phyloP scores from a whole-genome alignment of 2,329 filamentous ascomycete genomes.

The Reticulascus tulasneorum region DNA sequence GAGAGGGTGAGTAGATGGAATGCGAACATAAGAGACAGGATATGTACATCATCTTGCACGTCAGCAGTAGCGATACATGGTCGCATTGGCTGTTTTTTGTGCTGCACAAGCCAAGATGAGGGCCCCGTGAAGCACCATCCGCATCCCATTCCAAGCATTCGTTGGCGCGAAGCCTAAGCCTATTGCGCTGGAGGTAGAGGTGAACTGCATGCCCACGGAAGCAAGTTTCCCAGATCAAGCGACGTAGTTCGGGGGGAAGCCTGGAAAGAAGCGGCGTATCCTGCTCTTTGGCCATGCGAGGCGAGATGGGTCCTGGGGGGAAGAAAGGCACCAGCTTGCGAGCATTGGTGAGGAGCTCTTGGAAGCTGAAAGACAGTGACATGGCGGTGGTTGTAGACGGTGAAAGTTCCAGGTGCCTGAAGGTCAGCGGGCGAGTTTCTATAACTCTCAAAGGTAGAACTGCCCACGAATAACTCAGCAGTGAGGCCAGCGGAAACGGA shows the following conservation, averaged over 20 bases:
- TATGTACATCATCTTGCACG: slow-evolving; percentile 14
- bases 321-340: slow-evolving; percentile 13
- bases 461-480: too few species aligned
- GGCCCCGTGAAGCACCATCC: slow-evolving; percentile 3
- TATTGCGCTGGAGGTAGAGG: slow-evolving; percentile 3
- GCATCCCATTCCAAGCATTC: slow-evolving; percentile 9
- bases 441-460: too few species aligned
- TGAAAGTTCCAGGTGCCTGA: too few species aligned
- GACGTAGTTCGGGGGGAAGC: slow-evolving; percentile 12
- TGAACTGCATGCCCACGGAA: slow-evolving; percentile 12
- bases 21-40: slow-evolving; percentile 2
- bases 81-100: slow-evolving; percentile 3
- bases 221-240: slow-evolving; percentile 14
- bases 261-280: slow-evolving; percentile 9
- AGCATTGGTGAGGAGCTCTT: slow-evolving; percentile 8
- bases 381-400: slow-evolving; percentile 4
- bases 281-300: slow-evolving; percentile 11
- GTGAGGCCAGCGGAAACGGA: too few species aligned
- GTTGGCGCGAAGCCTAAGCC: slow-evolving; percentile 7
- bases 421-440: too few species aligned
- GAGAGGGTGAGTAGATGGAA: slow-evolving; percentile 7
- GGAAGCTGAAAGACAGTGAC: slow-evolving; percentile 6
- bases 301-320: slow-evolving; percentile 14
- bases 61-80: slow-evolving; percentile 10
- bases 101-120: slow-evolving; percentile 1